A percentile compares a stretch with the other conserved stretches of the same genome.
Evolutionary conservation across 1,139 yeast species (phyloP).

Genomic region (Zygosaccharomyces sapae): DNA sequence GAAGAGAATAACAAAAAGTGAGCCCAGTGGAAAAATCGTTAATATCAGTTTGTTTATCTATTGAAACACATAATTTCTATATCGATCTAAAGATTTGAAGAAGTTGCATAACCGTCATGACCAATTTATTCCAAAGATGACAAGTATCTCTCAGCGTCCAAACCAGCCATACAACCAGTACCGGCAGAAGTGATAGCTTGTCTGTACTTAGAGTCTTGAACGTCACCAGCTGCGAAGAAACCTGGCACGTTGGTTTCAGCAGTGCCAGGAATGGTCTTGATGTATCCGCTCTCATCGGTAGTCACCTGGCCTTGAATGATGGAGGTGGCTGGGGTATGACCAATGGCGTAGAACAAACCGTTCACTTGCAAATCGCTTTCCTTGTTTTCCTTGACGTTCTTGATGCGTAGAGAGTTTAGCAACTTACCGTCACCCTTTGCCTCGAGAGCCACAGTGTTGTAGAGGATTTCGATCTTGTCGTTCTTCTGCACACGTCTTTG

Average conservation of each 20-base stretch:
- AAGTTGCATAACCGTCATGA: not conserved
- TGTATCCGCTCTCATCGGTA: constrained; percentile 83
- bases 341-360: constrained; percentile 97
- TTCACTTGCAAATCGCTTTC: constrained; percentile 67
- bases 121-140: constrained; percentile 54
- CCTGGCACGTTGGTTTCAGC: constrained; percentile 85
- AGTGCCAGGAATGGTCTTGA: constrained; percentile 84
- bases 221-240: constrained; percentile 98
- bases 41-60: not conserved
- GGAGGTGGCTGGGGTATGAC: constrained; percentile 92
- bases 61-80: constrained; percentile 1
- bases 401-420: constrained; percentile 54
- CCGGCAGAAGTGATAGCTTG: constrained; percentile 99
- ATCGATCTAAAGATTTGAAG: not conserved
- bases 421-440: constrained; percentile 92
- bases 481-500: constrained; percentile 81
- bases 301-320: constrained; percentile 74
- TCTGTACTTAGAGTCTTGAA: constrained; percentile 93
- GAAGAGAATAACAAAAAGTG: no score
- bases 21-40: no score
- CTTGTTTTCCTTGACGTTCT: constrained; percentile 70
- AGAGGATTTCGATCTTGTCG: constrained; percentile 86
- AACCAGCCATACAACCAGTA: constrained; percentile 98
- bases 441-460: constrained; percentile 79
- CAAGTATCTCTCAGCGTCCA: constrained; percentile 84